Percentiles rank a stretch among this genome's conserved stretches.
Conservation (phyloP, 169 alveolate species). For the Cryptosporidium canis region DNA sequence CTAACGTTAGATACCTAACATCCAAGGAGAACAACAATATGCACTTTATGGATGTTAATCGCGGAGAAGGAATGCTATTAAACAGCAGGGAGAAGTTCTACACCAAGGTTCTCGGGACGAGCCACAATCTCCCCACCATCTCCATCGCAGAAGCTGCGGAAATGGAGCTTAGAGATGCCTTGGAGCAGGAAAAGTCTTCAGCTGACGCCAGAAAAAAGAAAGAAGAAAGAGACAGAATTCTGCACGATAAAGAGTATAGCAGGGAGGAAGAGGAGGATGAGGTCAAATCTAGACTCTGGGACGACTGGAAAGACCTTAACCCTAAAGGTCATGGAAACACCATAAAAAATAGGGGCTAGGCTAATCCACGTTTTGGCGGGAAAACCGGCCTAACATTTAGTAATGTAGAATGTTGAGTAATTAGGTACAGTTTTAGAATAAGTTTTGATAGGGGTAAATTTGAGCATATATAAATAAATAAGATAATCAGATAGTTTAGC, state of each 20-base stretch:
- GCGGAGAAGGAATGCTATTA: not conserved
- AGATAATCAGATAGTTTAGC: too few species aligned
- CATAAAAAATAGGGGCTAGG: slow-evolving; percentile 71
- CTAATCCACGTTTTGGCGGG: not conserved
- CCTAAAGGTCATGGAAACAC: slow-evolving; percentile 82
- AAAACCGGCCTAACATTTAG: not conserved
- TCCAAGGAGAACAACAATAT: not conserved
- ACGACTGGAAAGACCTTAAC: slow-evolving; percentile 80
- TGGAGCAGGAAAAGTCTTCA: slow-evolving; percentile 43
- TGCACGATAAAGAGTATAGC: slow-evolving; percentile 35
- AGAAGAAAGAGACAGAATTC: slow-evolving; percentile 12
- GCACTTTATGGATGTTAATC: not conserved
- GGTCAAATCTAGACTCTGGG: slow-evolving; percentile 79
- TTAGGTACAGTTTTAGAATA: too few species aligned
- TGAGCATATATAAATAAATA: too few species aligned
- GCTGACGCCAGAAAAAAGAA: not conserved
- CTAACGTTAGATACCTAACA: slow-evolving; percentile 19
- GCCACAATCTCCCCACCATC: slow-evolving; percentile 68
- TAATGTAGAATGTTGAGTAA: not conserved
- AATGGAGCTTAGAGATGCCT: slow-evolving; percentile 43
- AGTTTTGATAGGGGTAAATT: too few species aligned
- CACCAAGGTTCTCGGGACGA: slow-evolving; percentile 53
- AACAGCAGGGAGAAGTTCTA: slow-evolving; percentile 2
- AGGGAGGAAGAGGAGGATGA: slow-evolving; percentile 78
- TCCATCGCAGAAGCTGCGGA: slow-evolving; percentile 67